Evolutionary conservation across 163 green algal species (phyloP).

Genomic region (Chloromonas sp.): DNA sequence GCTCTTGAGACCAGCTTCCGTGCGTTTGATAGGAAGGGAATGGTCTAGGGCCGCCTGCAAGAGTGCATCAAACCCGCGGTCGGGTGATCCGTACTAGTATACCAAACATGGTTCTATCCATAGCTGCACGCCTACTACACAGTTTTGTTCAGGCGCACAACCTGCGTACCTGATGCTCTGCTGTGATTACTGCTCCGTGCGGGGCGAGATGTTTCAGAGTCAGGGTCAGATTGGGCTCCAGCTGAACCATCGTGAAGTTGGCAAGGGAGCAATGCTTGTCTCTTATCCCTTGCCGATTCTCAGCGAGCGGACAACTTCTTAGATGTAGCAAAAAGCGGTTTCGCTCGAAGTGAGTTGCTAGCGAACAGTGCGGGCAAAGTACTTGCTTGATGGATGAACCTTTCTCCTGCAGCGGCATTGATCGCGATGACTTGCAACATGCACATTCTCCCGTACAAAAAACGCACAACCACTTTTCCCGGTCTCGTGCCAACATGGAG

Average conservation of each 20-base stretch:
- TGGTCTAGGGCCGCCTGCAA: slow-evolving; percentile 50
- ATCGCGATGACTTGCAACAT: too few relatives aligned
- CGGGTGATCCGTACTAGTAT: too few relatives aligned
- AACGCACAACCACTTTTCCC: too few relatives aligned
- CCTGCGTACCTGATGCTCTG: slow-evolving; percentile 45
- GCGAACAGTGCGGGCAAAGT: too few relatives aligned
- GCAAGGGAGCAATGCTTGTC: too few relatives aligned
- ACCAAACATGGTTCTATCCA: background rate
- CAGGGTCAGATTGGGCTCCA: slow-evolving; percentile 50
- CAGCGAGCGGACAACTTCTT: too few relatives aligned
- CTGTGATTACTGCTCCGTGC: slow-evolving; percentile 46
- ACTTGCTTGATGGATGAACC: too few relatives aligned
- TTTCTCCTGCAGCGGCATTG: background rate
- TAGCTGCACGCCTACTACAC: background rate
- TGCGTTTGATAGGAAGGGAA: slow-evolving; percentile 56
- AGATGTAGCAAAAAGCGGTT: too few relatives aligned
- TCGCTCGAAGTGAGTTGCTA: too few relatives aligned
- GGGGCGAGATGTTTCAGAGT: slow-evolving; percentile 47
- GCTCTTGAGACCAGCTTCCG: slow-evolving; percentile 44
- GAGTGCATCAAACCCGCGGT: background rate
- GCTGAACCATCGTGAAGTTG: slow-evolving; percentile 40
- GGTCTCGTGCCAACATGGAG: too few relatives aligned
- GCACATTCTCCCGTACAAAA: too few relatives aligned
- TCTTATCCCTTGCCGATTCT: too few relatives aligned
- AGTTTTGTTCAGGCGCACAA: background rate